Conservation (phyloP, 2,329 filamentous ascomycete species). For the Cladosporium sp. region DNA sequence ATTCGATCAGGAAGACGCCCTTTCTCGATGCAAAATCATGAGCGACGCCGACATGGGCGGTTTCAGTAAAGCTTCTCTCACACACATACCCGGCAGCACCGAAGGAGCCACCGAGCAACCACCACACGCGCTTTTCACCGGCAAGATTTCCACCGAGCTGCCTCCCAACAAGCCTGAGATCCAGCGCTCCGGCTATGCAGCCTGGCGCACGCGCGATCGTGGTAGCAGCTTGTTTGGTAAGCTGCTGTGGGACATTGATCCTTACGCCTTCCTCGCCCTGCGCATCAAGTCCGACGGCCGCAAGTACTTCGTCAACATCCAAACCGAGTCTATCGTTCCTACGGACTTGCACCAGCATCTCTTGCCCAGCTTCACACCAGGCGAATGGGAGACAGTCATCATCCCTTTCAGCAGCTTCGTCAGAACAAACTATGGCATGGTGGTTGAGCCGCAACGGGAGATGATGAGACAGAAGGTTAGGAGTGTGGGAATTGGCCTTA, state of each 20-base stretch:
- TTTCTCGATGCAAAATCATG: slow-evolving; percentile 64
- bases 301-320: slow-evolving; percentile 90
- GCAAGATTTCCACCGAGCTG: slow-evolving; percentile 79
- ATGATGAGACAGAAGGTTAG: slow-evolving; percentile 80
- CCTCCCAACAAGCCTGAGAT: slow-evolving; percentile 69
- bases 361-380: slow-evolving; percentile 70
- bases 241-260: slow-evolving; percentile 81
- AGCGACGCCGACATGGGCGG: slow-evolving; percentile 81
- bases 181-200: slow-evolving; percentile 79
- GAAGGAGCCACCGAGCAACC: slow-evolving; percentile 29
- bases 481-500: slow-evolving; percentile 81
- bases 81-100: slow-evolving; percentile 42
- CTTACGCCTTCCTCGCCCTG: slow-evolving; percentile 80
- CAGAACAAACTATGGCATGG: slow-evolving; percentile 84
- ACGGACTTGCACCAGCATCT: slow-evolving; percentile 96
- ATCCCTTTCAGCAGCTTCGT: slow-evolving; percentile 92
- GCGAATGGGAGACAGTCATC: slow-evolving; percentile 92
- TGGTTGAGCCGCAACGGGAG: slow-evolving; percentile 88
- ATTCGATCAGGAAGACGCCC: slow-evolving; percentile 50
- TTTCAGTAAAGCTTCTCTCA: slow-evolving; percentile 69
- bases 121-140: slow-evolving; percentile 76
- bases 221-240: slow-evolving; percentile 78
- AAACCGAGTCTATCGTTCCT: slow-evolving; percentile 87
- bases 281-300: slow-evolving; percentile 86
- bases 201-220: slow-evolving; percentile 77